Percentiles rank a stretch among this genome's conserved stretches.
Evolutionary conservation across 2,329 filamentous ascomycete species (phyloP).

Genomic region (Helminthosporium solani): DNA sequence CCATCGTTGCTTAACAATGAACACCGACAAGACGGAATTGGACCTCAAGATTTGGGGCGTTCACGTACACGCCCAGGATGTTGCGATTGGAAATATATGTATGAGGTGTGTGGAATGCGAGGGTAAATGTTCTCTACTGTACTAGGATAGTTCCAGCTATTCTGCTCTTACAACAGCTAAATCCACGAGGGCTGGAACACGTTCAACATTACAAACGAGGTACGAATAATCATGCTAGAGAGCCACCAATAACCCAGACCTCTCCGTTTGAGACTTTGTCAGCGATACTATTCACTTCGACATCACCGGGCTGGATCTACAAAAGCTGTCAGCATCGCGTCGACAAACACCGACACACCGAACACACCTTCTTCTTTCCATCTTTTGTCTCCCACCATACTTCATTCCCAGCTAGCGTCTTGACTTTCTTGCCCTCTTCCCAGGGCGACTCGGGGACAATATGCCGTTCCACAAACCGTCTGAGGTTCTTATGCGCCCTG

Average conservation of each 20-base stretch:
- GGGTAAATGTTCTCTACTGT: no score
- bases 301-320: conserved; percentile 74
- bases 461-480: conserved; percentile 82
- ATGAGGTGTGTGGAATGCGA: no score
- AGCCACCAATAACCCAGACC: conserved; percentile 72
- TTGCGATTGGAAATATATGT: not conserved
- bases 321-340: conserved; percentile 11
- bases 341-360: conserved; percentile 10
- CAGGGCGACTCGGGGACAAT: conserved; percentile 75
- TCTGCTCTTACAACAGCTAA: not conserved
- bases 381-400: conserved; percentile 80
- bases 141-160: not conserved
- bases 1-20: conserved; percentile 11
- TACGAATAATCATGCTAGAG: conserved; percentile 46
- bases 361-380: conserved; percentile 65
- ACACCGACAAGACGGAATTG: not conserved
- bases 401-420: conserved; percentile 67
- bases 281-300: conserved; percentile 74
- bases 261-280: conserved; percentile 84
- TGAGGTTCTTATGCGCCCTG: conserved; percentile 73
- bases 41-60: no score
- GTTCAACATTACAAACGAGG: not conserved
- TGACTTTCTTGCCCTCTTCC: conserved; percentile 64
- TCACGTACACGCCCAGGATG: not conserved
- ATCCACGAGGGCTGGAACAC: not conserved